A percentile compares a stretch with the other conserved stretches of the same genome.
Conservation (phyloP, 2,329 filamentous ascomycete genomes). For the Colletotrichum orbiculare region DNA sequence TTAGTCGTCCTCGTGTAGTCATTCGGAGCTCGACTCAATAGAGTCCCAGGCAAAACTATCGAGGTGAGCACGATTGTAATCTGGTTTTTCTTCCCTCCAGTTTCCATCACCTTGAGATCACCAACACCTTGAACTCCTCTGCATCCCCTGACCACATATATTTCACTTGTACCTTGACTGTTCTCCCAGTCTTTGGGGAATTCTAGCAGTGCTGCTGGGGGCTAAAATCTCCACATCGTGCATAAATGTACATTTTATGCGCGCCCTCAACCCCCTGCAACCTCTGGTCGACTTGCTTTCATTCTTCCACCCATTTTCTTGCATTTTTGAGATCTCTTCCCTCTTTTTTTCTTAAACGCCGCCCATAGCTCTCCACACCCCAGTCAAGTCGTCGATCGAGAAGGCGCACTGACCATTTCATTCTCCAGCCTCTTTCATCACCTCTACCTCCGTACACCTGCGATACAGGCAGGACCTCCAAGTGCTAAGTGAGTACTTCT, state of each 20-base stretch:
- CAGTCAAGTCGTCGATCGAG: slow-evolving; percentile 30
- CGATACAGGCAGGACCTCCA: slow-evolving; percentile 22
- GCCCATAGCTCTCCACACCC: slow-evolving; percentile 18
- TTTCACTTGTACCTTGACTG: slow-evolving; percentile 12
- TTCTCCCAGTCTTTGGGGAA: slow-evolving; percentile 31
- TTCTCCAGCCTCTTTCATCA: slow-evolving; percentile 19
- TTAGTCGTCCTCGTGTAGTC: no score
- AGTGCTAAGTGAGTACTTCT: no score
- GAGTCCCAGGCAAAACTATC: no score
- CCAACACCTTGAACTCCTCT: background rate
- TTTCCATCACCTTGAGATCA: slow-evolving; percentile 25
- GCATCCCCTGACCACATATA: slow-evolving; percentile 19
- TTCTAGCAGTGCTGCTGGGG: slow-evolving; percentile 12
- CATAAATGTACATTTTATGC: slow-evolving; percentile 38
- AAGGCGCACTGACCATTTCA: slow-evolving; percentile 36
- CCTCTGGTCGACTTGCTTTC: slow-evolving; percentile 13
- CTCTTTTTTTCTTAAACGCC: slow-evolving; percentile 31
- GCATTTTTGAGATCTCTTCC: slow-evolving; percentile 46
- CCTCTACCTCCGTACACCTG: slow-evolving; percentile 22
- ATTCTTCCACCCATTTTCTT: slow-evolving; percentile 36
- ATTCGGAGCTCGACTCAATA: background rate
- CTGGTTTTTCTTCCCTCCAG: slow-evolving; percentile 1
- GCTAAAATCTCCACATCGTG: slow-evolving; percentile 18
- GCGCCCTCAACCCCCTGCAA: background rate
- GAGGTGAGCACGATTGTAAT: slow-evolving; percentile 12